phyloP scores from a whole-genome alignment of 768 basidiomycete genomes.

The Psilocybe subaeruginosa region DNA sequence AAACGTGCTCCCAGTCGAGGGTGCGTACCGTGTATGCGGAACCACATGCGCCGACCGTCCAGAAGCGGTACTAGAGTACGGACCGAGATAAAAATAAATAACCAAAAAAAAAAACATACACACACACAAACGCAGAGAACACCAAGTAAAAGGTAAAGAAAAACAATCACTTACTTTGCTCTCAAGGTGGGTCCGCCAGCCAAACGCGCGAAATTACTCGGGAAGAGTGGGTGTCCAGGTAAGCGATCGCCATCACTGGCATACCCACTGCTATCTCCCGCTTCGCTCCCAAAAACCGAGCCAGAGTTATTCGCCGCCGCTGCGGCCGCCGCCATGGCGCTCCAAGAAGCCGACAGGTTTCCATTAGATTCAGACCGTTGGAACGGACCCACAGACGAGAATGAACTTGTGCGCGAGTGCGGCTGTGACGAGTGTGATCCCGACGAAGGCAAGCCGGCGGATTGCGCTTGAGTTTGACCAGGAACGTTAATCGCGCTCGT shows the following conservation, averaged over 20 bases:
- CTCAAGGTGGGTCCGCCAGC: constrained; percentile 21
- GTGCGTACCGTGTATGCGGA: constrained; percentile 17
- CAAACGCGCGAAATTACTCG: constrained; percentile 56
- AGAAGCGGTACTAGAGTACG: background rate
- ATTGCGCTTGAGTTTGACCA: constrained; percentile 10
- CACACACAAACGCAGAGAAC: too few relatives aligned
- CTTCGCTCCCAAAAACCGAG: constrained; percentile 27
- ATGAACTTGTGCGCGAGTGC: constrained; percentile 23
- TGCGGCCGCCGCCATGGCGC: constrained; percentile 22
- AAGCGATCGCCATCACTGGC: constrained; percentile 44
- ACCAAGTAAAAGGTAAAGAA: background rate
- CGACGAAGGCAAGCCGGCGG: constrained; percentile 6
- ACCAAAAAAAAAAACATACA: background rate
- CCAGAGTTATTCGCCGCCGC: constrained; percentile 21
- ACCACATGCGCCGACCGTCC: constrained; percentile 1
- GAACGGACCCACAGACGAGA: constrained; percentile 36
- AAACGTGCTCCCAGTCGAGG: background rate
- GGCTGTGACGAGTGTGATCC: constrained; percentile 6
- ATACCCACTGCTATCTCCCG: constrained; percentile 31
- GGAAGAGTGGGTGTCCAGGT: constrained; percentile 78
- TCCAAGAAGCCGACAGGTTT: constrained; percentile 25
- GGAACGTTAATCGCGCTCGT: constrained; percentile 1
- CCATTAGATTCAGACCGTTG: constrained; percentile 36
- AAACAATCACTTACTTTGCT: constrained; percentile 20
- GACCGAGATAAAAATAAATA: background rate